Percentiles rank a stretch among this genome's conserved stretches.
Conservation (phyloP, 345 rosid genomes). For the Angophora floribunda region DNA sequence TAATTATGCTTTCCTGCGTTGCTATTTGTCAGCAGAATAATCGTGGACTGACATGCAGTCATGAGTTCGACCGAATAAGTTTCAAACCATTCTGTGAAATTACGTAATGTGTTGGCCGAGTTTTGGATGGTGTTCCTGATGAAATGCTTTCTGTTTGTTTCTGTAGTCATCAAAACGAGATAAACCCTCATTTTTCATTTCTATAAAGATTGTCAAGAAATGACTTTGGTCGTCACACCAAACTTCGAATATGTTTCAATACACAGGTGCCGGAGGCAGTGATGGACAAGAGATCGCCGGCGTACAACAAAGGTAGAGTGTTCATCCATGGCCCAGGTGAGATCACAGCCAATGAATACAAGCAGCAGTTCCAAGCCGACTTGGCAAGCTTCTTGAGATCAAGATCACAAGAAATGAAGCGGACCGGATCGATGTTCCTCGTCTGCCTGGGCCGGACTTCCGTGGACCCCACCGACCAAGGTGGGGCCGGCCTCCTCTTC, state of each 20-base stretch:
- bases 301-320: conserved; percentile 73
- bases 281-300: conserved; percentile 53
- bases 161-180: not conserved
- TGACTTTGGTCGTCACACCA: not conserved
- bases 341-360: conserved; percentile 52
- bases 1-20: not conserved
- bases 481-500: conserved; percentile 90
- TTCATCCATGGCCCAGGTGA: conserved; percentile 81
- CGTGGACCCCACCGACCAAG: conserved; percentile 77
- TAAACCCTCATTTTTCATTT: not conserved
- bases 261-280: conserved; percentile 76
- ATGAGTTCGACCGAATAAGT: not conserved
- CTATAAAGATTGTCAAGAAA: not conserved
- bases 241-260: not conserved
- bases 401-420: conserved; percentile 71
- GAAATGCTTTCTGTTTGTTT: not conserved
- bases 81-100: not conserved
- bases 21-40: not conserved
- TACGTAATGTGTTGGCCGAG: not conserved
- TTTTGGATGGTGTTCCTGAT: not conserved
- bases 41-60: not conserved
- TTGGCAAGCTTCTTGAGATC: conserved; percentile 56
- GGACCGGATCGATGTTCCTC: conserved; percentile 88
- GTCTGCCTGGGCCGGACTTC: conserved; percentile 91
- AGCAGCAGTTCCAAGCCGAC: conserved; percentile 67